Base-by-base conservation (phyloP, 345 rosid genomes). In the Eucalyptus rudis region DNA sequence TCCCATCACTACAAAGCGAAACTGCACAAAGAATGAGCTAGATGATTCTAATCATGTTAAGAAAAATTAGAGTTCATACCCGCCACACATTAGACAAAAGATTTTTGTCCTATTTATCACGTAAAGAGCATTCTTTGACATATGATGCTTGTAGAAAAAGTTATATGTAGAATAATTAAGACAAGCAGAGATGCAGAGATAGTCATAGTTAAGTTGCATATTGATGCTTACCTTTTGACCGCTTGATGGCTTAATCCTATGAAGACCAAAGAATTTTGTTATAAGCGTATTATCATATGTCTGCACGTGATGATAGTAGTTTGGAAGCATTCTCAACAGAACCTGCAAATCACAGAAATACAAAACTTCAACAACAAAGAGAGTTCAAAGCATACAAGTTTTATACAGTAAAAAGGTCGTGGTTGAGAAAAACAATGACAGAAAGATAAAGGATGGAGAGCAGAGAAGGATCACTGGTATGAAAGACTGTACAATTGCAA, bases 1-100 rank as follows among this genome's bases (percentile, higher is more conserved):
- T 87, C 99, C 99, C 99, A 98, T 98, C 93, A 98, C 99, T 88
- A 98, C 99, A 90, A 97, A 98, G 51, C 99, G 97, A 90, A 98
- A 98, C 99, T 98, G 97, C 94, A 86, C 91, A 45, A 68, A 86
- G 92, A 79, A 85, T 85, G 49, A 15, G 43, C 64, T 54, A 87
- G 50, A 52, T 47, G 86, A 52, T 43, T 84, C 43, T n/a, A 56
- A 31, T 86, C 12, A 86, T 22, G 19, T 12, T 33, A 56, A 71
- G 45, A 54, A 49, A 86, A 47, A 51, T 88, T 27, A 87, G 54
- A 66, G 22, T 84, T 47, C 86, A 56, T 10, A 76, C 83, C 47
- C 27, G 12, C 83, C 83, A 76, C 83, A 40, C 45, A 12, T 36
- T 40, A 36, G 15, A 76, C 47, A 40, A 36, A 76, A 76, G 47